Conservation (phyloP, 2,329 filamentous ascomycete genomes). For the Sporothrix dimorphospora region DNA sequence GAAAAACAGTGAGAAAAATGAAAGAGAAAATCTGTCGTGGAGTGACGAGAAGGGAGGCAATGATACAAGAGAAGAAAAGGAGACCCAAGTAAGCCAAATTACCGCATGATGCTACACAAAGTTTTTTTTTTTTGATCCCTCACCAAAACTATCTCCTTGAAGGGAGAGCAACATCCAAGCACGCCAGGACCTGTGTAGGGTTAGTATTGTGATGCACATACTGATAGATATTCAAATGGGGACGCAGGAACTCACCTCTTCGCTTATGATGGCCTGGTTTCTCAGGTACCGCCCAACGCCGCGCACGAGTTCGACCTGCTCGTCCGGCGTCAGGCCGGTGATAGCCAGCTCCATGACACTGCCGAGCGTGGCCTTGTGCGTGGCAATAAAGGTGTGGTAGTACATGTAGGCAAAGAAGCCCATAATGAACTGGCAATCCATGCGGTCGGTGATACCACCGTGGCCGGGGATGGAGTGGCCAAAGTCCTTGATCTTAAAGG, state of each 20-base stretch:
- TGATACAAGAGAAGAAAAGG: not conserved
- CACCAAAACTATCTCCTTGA: slow-evolving; percentile 28
- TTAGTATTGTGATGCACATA: slow-evolving; percentile 22
- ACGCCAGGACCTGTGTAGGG: slow-evolving; percentile 31
- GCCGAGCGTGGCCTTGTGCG: slow-evolving; percentile 82
- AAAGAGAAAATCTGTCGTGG: not conserved
- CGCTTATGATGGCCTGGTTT: slow-evolving; percentile 60
- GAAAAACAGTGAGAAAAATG: not conserved
- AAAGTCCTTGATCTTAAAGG: slow-evolving; percentile 99
- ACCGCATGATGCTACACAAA: slow-evolving; percentile 15
- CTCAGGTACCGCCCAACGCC: slow-evolving; percentile 65
- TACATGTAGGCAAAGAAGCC: slow-evolving; percentile 98
- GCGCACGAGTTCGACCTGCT: slow-evolving; percentile 82
- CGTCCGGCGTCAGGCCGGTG: slow-evolving; percentile 80
- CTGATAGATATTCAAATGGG: not conserved
- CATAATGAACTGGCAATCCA: slow-evolving; percentile 99
- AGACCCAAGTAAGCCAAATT: slow-evolving; percentile 9
- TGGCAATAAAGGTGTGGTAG: slow-evolving; percentile 94
- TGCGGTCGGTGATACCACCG: slow-evolving; percentile 96
- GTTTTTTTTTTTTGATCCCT: not conserved
- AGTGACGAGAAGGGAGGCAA: not conserved
- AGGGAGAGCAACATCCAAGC: slow-evolving; percentile 34
- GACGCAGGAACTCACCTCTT: slow-evolving; percentile 43
- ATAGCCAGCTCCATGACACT: slow-evolving; percentile 90
- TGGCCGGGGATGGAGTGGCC: slow-evolving; percentile 97